Evolutionary conservation across 2,329 filamentous ascomycete species (phyloP).

Genomic region (Neofusicoccum ribis): DNA sequence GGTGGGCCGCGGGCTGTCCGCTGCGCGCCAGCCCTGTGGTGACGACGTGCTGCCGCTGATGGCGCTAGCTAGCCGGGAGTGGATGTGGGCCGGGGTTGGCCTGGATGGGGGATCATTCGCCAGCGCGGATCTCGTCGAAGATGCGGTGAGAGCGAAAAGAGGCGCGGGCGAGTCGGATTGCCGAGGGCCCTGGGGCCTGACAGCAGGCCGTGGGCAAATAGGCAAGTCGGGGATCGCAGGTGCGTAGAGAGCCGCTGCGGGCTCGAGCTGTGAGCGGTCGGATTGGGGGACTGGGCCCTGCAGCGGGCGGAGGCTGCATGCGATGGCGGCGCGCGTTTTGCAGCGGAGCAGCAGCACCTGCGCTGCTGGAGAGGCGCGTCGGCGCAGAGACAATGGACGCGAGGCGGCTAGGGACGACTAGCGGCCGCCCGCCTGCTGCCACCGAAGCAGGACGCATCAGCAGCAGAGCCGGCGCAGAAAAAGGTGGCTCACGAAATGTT

Average conservation of each 20-base stretch:
- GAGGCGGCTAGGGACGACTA: not conserved
- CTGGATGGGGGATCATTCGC: constrained; percentile 11
- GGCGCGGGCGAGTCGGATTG: constrained; percentile 3
- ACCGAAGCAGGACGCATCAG: not conserved
- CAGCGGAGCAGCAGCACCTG: not conserved
- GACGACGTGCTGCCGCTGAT: not conserved
- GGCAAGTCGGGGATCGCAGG: constrained; percentile 7
- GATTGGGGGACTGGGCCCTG: not conserved
- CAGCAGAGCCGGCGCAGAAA: not conserved
- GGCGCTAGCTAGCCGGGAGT: not conserved
- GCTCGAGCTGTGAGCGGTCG: constrained; percentile 9
- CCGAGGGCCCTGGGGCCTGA: not conserved
- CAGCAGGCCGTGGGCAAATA: not conserved
- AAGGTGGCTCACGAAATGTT: not conserved
- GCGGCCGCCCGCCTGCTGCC: not conserved
- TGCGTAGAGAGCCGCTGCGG: not conserved
- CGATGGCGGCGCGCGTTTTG: not conserved
- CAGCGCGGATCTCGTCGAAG: not conserved
- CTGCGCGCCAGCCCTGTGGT: not conserved
- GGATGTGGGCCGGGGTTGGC: not conserved
- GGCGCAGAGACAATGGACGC: not conserved
- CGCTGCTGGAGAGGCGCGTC: not conserved
- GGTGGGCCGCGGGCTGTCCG: not conserved
- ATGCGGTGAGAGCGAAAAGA: constrained; percentile 1
- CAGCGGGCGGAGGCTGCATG: constrained; percentile 5